These are phyloP conservation scores for Hericium alpestre DNA, from an alignment of 768 basidiomycete species.

Conservation along the genomic window DNA sequence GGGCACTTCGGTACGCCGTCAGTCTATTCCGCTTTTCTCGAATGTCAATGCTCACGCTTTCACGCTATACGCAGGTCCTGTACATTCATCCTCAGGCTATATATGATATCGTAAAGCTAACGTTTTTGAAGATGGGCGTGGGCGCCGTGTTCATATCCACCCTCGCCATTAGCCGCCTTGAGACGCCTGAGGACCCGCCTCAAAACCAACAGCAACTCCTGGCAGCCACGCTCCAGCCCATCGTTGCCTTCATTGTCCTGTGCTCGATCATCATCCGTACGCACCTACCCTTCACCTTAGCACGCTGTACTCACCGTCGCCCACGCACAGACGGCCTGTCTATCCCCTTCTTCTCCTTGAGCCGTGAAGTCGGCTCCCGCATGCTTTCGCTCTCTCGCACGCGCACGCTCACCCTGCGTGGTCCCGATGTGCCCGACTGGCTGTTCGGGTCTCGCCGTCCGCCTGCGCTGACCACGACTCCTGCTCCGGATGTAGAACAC, in stretches of 20 bases:
- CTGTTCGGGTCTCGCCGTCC: background rate
- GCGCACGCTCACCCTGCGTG: background rate
- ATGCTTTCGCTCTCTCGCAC: background rate
- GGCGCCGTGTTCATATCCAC: constrained; percentile 83
- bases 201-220: constrained; percentile 61
- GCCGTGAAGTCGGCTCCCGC: constrained; percentile 3
- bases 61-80: background rate
- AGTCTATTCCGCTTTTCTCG: background rate
- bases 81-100: background rate
- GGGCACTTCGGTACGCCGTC: constrained; percentile 69
- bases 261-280: constrained; percentile 76
- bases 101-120: background rate
- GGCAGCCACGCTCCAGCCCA: constrained; percentile 63
- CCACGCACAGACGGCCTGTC: constrained; percentile 30
- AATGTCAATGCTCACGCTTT: background rate
- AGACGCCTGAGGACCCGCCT: constrained; percentile 48
- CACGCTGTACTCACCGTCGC: background rate
- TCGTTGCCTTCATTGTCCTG: constrained; percentile 82
- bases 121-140: constrained; percentile 66
- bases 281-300: constrained; percentile 16
- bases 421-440: background rate
- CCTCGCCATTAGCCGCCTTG: constrained; percentile 53
- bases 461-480: too few species aligned
- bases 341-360: constrained; percentile 40
- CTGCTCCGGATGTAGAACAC: too few species aligned